Conservation (phyloP, 1,284 basidiomycete genomes). For the Exsudoporus floridanus region DNA sequence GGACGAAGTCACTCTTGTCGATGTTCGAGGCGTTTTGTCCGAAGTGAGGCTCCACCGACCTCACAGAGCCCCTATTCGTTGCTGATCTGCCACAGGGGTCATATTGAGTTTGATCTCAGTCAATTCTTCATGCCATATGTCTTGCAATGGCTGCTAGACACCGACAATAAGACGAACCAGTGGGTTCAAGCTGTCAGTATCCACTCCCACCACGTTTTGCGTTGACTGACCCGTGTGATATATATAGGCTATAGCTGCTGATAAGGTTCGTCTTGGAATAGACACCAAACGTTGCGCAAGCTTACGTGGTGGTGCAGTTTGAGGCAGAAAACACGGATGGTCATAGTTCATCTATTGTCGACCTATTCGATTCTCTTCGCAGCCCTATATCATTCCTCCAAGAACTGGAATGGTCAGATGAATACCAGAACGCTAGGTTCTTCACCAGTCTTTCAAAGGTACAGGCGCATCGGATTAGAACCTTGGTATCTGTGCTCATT, state of each 20-base stretch:
- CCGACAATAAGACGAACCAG: constrained; percentile 85
- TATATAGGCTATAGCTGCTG: constrained; percentile 76
- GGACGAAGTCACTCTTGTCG: constrained; percentile 67
- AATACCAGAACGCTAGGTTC: constrained; percentile 87
- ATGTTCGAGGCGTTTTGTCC: constrained; percentile 84
- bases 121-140: constrained; percentile 89
- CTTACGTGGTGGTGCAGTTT: constrained; percentile 55
- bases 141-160: constrained; percentile 86
- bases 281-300: neutral
- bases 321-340: constrained; percentile 81
- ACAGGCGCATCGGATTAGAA: constrained; percentile 7
- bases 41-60: constrained; percentile 47
- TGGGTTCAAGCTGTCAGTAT: constrained; percentile 88
- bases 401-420: constrained; percentile 90
- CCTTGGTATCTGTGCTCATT: constrained; percentile 2
- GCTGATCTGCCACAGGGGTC: constrained; percentile 38
- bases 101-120: constrained; percentile 65
- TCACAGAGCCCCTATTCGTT: neutral
- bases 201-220: neutral
- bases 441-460: constrained; percentile 87
- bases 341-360: constrained; percentile 94
- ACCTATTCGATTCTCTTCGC: constrained; percentile 91
- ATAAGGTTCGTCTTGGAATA: constrained; percentile 59
- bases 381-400: constrained; percentile 89
- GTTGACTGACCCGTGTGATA: constrained; percentile 7